phyloP scores from a whole-genome alignment of 805 yeast genomes.

The Helenozyma rhizophorensis region DNA sequence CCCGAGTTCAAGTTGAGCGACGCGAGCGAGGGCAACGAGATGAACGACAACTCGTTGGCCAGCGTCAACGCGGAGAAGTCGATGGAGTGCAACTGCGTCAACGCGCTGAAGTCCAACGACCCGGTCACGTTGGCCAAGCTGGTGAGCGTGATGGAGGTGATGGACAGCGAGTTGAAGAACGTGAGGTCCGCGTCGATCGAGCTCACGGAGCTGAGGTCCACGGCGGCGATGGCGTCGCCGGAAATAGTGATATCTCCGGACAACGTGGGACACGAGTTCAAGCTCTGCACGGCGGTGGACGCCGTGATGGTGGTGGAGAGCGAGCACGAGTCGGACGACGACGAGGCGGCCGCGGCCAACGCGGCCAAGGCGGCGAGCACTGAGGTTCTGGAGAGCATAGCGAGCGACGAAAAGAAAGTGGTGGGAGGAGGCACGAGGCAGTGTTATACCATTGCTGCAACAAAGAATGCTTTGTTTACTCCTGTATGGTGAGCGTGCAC shows the following conservation, averaged over 20 bases:
- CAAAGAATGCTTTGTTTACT: neutral
- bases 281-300: constrained; percentile 29
- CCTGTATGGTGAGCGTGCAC: no score
- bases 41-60: constrained; percentile 28
- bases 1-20: constrained; percentile 33
- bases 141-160: constrained; percentile 28
- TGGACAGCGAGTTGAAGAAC: constrained; percentile 37
- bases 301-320: constrained; percentile 37
- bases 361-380: constrained; percentile 5
- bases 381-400: neutral
- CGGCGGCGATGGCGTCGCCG: constrained; percentile 27
- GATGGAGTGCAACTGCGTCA: constrained; percentile 35
- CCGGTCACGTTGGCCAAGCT: constrained; percentile 31
- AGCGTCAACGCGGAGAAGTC: constrained; percentile 30
- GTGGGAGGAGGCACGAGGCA: neutral
- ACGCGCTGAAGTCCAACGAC: constrained; percentile 30
- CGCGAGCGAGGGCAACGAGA: constrained; percentile 41
- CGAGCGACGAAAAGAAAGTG: neutral
- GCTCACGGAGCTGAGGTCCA: constrained; percentile 28
- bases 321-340: constrained; percentile 27
- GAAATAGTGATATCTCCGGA: constrained; percentile 36
- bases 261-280: constrained; percentile 39
- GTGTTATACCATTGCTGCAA: neutral
- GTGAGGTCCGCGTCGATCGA: constrained; percentile 27
- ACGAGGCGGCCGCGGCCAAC: constrained; percentile 8